Evolutionary conservation across 176 grass and related monocot species (phyloP).

Genomic region (Juncus inflexus): DNA sequence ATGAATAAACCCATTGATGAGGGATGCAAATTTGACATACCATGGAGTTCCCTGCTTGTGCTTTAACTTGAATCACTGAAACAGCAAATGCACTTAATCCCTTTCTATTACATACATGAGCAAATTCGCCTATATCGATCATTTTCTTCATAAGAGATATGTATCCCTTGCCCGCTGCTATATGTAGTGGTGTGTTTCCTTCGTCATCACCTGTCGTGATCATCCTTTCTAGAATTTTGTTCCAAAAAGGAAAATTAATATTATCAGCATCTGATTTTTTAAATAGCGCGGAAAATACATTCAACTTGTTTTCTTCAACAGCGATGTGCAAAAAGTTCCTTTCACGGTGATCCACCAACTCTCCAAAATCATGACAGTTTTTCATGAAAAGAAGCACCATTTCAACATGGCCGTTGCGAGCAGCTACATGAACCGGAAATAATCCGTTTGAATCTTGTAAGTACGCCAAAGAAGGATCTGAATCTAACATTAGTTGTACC

Average conservation of each 20-base stretch:
- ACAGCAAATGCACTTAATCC: too few species aligned
- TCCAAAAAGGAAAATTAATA: background rate
- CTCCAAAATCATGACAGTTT: background rate
- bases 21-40: too few species aligned
- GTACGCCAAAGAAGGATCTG: background rate
- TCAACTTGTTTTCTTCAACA: background rate
- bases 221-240: background rate
- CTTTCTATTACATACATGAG: too few species aligned
- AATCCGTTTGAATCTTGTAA: slow-evolving; percentile 15
- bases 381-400: background rate
- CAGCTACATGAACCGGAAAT: slow-evolving; percentile 36
- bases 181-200: slow-evolving; percentile 8
- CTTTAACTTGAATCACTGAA: too few species aligned
- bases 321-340: slow-evolving; percentile 18
- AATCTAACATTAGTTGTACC: too few species aligned
- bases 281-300: background rate
- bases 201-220: background rate
- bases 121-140: too few species aligned
- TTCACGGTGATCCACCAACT: background rate
- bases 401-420: background rate
- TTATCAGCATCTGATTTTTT: too few species aligned
- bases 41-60: too few species aligned
- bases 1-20: too few species aligned
- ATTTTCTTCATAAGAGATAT: too few species aligned
- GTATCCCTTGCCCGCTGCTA: background rate